phyloP scores from a whole-genome alignment of 176 grass and related monocot genomes.

The Poa pratensis region DNA sequence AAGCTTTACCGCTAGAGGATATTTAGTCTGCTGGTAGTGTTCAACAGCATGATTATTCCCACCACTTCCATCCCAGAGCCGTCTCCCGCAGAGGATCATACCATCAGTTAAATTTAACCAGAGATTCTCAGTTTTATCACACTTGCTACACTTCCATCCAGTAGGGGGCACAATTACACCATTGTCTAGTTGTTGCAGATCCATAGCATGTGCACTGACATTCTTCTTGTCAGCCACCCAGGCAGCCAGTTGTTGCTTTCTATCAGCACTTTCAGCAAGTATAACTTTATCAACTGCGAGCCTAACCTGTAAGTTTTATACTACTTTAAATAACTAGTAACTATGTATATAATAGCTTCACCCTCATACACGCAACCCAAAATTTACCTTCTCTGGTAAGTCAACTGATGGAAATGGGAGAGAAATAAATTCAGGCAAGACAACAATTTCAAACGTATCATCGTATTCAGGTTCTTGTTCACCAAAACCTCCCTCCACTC shows the following conservation, averaged over 20 bases:
- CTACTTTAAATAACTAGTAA: slow-evolving; percentile 36
- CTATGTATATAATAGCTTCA: slow-evolving; percentile 20
- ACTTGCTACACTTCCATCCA: slow-evolving; percentile 97
- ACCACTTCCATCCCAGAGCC: slow-evolving; percentile 89
- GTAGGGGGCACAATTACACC: slow-evolving; percentile 85
- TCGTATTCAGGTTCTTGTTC: slow-evolving; percentile 95
- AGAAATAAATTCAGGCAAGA: slow-evolving; percentile 82
- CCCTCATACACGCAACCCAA: background rate
- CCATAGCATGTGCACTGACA: slow-evolving; percentile 77
- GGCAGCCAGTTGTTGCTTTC: slow-evolving; percentile 82
- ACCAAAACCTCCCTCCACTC: slow-evolving; percentile 88
- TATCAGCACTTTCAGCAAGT: slow-evolving; percentile 80
- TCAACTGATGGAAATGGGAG: slow-evolving; percentile 95
- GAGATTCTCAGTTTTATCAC: slow-evolving; percentile 95
- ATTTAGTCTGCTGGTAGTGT: slow-evolving; percentile 85
- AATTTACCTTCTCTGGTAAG: slow-evolving; percentile 90
- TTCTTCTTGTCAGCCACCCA: slow-evolving; percentile 94
- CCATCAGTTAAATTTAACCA: slow-evolving; percentile 99
- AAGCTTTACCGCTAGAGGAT: slow-evolving; percentile 92
- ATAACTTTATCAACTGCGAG: slow-evolving; percentile 87
- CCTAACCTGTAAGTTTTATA: slow-evolving; percentile 68
- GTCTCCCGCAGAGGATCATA: slow-evolving; percentile 83
- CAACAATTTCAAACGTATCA: slow-evolving; percentile 67
- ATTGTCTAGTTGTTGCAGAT: slow-evolving; percentile 83
- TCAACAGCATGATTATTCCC: slow-evolving; percentile 97